Evolutionary conservation across 352 stramenopile species (phyloP).

Genomic region (Phytophthora chlamydospora): DNA sequence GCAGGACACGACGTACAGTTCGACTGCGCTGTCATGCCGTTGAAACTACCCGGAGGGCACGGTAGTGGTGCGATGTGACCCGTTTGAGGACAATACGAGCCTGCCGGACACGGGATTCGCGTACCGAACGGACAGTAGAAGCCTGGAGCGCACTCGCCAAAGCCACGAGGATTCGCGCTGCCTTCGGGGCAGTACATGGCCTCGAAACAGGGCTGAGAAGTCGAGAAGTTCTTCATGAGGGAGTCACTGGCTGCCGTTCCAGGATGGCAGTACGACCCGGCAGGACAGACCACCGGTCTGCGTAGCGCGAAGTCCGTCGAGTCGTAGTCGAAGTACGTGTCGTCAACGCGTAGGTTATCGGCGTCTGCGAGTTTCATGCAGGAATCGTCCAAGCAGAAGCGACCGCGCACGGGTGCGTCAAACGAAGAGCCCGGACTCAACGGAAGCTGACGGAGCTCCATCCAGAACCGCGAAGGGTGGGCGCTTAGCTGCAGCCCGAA

Average conservation of each 20-base stretch:
- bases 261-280: slow-evolving; percentile 89
- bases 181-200: slow-evolving; percentile 94
- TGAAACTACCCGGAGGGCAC: slow-evolving; percentile 94
- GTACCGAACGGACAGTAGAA: slow-evolving; percentile 94
- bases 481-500: slow-evolving; percentile 94
- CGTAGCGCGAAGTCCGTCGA: slow-evolving; percentile 76
- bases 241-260: slow-evolving; percentile 80
- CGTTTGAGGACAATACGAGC: slow-evolving; percentile 91
- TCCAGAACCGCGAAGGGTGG: slow-evolving; percentile 91
- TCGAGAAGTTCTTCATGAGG: slow-evolving; percentile 90
- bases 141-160: slow-evolving; percentile 84
- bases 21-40: slow-evolving; percentile 91
- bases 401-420: slow-evolving; percentile 87
- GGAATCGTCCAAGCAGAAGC: slow-evolving; percentile 94
- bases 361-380: slow-evolving; percentile 89
- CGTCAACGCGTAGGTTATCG: slow-evolving; percentile 73
- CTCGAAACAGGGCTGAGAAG: slow-evolving; percentile 87
- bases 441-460: slow-evolving; percentile 92
- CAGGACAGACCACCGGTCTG: slow-evolving; percentile 86
- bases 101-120: slow-evolving; percentile 89
- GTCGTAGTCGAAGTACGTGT: slow-evolving; percentile 89
- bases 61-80: slow-evolving; percentile 86
- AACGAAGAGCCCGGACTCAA: slow-evolving; percentile 72
- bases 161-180: slow-evolving; percentile 77
- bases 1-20: slow-evolving; percentile 90